These are phyloP conservation scores for Fusarium sp. DNA, from an alignment of 2,329 filamentous ascomycete species.

Conservation along the genomic window DNA sequence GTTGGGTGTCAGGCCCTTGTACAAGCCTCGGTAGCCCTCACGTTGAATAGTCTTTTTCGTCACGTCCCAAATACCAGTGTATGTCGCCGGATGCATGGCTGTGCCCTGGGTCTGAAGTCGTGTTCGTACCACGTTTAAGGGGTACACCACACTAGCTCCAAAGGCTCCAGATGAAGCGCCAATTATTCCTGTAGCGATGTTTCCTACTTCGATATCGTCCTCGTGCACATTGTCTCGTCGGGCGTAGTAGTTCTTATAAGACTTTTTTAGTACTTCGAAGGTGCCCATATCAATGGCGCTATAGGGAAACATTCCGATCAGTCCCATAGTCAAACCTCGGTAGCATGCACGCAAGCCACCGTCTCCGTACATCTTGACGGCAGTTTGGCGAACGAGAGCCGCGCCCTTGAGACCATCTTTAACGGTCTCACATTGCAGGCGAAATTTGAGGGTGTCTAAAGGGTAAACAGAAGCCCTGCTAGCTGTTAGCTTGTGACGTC, in stretches of 20 bases:
- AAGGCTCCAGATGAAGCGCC: constrained; percentile 92
- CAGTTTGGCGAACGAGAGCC: constrained; percentile 82
- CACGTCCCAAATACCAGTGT: constrained; percentile 91
- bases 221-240: constrained; percentile 77
- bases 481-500: constrained; percentile 17
- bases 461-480: constrained; percentile 89
- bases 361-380: constrained; percentile 84
- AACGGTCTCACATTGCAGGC: constrained; percentile 94
- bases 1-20: constrained; percentile 95
- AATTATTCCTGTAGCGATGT: constrained; percentile 86
- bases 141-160: constrained; percentile 93
- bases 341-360: constrained; percentile 84
- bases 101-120: constrained; percentile 95
- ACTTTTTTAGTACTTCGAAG: constrained; percentile 90
- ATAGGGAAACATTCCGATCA: constrained; percentile 97
- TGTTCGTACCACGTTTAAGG: constrained; percentile 91
- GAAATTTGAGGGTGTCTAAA: constrained; percentile 83
- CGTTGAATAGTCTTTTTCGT: constrained; percentile 82
- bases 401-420: constrained; percentile 86
- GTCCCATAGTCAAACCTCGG: constrained; percentile 90
- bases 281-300: constrained; percentile 96
- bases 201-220: constrained; percentile 83
- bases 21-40: constrained; percentile 87
- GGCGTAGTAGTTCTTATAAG: constrained; percentile 76
- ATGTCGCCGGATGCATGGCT: constrained; percentile 87